Evolutionary conservation across 345 rosid species (phyloP).

Genomic region (Hypericum androsaemum): DNA sequence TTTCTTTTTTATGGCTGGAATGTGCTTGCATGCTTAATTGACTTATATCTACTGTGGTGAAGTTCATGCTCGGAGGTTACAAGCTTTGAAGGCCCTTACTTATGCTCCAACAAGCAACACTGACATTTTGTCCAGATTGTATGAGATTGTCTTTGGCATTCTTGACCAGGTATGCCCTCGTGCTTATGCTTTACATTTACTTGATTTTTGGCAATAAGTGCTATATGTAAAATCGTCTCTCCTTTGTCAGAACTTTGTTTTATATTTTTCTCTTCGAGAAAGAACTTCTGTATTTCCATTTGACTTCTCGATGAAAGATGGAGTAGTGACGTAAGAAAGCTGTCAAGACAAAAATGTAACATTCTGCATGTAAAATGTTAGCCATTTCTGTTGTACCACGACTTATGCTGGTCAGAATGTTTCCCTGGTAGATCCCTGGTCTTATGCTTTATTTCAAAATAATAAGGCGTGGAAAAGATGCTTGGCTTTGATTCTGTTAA

Average conservation of each 20-base stretch:
- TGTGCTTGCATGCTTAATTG: constrained; percentile 17
- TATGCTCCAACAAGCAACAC: constrained; percentile 74
- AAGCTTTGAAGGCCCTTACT: constrained; percentile 97
- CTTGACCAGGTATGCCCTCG: constrained; percentile 73
- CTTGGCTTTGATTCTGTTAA: constrained; percentile 1
- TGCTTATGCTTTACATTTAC: constrained; percentile 1
- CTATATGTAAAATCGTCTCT: no score
- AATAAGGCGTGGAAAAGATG: neutral
- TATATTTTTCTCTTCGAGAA: no score
- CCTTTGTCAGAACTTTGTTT: no score
- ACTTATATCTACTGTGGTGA: constrained; percentile 12
- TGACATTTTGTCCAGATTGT: constrained; percentile 71
- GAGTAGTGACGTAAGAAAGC: no score
- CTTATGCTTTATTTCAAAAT: no score
- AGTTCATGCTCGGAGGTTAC: constrained; percentile 95
- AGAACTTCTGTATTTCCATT: no score
- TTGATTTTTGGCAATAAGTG: neutral
- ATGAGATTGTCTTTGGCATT: constrained; percentile 83
- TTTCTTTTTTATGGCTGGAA: neutral
- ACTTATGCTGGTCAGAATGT: no score
- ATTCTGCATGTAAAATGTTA: no score
- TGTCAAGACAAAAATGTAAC: no score
- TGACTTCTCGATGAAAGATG: no score
- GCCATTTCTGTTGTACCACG: no score
- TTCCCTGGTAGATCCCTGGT: no score